These are phyloP conservation scores for Venturia nashicola DNA, from an alignment of 2,329 filamentous ascomycete species.

Conservation along the genomic window DNA sequence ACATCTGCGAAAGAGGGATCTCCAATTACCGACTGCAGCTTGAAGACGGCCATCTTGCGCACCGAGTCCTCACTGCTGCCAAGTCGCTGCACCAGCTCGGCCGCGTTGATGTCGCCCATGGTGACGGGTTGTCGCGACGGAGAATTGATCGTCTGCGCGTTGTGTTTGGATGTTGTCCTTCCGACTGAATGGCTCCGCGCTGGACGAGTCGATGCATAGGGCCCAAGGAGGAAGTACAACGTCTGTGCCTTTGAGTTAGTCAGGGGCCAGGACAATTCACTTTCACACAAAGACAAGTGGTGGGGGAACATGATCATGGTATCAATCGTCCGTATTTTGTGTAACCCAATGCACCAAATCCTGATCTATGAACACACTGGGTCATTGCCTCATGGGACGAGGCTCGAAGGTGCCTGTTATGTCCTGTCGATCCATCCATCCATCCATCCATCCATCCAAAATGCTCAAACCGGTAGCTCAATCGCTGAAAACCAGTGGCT, in stretches of 20 bases:
- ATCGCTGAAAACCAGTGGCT: neutral
- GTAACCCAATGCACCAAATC: neutral
- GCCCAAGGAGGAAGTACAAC: neutral
- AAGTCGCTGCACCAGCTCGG: constrained; percentile 46
- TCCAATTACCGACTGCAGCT: constrained; percentile 87
- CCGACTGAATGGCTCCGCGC: neutral
- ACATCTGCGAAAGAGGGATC: constrained; percentile 94
- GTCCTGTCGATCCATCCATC: neutral
- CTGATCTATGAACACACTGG: neutral
- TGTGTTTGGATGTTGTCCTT: neutral
- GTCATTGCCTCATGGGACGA: neutral
- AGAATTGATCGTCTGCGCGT: neutral
- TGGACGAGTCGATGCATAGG: neutral
- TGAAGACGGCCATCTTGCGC: constrained; percentile 98
- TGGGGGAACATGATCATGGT: neutral
- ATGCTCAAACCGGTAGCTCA: neutral
- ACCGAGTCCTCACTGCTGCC: constrained; percentile 68
- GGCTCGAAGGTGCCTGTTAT: neutral
- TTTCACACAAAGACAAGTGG: neutral
- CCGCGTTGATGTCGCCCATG: constrained; percentile 44
- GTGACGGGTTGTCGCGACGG: neutral
- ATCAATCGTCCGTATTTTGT: neutral
- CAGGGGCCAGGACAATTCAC: neutral
- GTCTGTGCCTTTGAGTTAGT: neutral
- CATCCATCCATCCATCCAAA: neutral